Evolutionary conservation across 306 rosid species (phyloP).

Genomic region (Dryas alaskensis): DNA sequence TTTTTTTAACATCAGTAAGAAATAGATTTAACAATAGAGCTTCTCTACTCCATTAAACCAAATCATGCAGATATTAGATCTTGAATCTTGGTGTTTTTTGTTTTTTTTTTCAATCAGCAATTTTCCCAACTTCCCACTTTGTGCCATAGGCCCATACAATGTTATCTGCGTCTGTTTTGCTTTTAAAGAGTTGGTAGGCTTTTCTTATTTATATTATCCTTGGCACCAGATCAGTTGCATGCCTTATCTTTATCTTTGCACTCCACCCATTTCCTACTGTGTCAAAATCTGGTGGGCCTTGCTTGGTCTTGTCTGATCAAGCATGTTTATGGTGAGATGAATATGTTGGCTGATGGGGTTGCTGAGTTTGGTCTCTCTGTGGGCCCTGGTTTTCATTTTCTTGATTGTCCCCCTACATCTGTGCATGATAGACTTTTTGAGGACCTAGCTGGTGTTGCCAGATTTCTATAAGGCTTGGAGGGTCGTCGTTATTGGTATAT

Average conservation of each 20-base stretch:
- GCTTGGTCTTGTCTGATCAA: no score
- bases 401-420: no score
- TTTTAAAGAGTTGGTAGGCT: slow-evolving; percentile 7
- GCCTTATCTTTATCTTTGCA: background rate
- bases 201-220: background rate
- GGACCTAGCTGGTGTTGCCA: no score
- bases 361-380: no score
- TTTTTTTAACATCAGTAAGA: no score
- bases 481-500: no score
- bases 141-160: background rate
- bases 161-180: background rate
- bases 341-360: no score
- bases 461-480: no score
- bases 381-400: no score
- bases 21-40: background rate
- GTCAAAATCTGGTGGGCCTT: no score
- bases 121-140: background rate
- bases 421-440: no score
- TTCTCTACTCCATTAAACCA: slow-evolving; percentile 1
- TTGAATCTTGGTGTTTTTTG: background rate
- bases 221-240: background rate
- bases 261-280: background rate
- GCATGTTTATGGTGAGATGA: no score
- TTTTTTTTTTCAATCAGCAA: background rate
- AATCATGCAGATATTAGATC: background rate